phyloP scores from a whole-genome alignment of 2,329 filamentous ascomycete genomes.

The Diaporthe citri region DNA sequence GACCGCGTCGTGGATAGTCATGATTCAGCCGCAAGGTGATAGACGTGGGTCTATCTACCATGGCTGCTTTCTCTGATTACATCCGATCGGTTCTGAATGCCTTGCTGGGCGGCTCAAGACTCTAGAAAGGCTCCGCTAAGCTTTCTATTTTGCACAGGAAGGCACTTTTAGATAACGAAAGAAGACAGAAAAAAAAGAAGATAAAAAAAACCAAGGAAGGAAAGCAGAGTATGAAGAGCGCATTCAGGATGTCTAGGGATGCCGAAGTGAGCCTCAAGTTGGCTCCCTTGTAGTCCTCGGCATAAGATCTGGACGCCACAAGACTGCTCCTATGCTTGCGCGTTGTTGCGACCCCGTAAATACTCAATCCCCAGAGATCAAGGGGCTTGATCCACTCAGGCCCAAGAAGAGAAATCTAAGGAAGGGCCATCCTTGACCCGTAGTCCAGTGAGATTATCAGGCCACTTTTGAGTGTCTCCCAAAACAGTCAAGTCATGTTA shows the following conservation, averaged over 20 bases:
- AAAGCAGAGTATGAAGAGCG: neutral
- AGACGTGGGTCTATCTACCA: neutral
- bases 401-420: neutral
- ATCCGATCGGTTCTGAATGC: neutral
- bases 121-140: neutral
- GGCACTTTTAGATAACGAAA: neutral
- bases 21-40: slow-evolving; percentile 25
- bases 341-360: neutral
- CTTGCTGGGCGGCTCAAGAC: neutral
- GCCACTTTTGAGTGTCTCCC: neutral
- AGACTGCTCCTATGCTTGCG: neutral
- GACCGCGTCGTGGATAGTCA: neutral
- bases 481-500: slow-evolving; percentile 18
- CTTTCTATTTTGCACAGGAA: no score
- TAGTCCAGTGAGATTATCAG: neutral
- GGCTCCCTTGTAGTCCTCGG: neutral
- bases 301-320: neutral
- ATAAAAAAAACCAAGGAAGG: no score
- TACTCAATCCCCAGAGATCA: slow-evolving; percentile 5
- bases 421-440: slow-evolving; percentile 2
- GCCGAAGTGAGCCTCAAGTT: neutral
- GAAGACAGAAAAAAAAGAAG: neutral
- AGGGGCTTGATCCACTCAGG: slow-evolving; percentile 16
- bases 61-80: neutral
- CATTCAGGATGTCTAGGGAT: neutral